Evolutionary conservation across 2,329 filamentous ascomycete genomes (phyloP), one percentile per base, ranked within the genome.

Genomic region (Penicillium sclerotigenum): DNA sequence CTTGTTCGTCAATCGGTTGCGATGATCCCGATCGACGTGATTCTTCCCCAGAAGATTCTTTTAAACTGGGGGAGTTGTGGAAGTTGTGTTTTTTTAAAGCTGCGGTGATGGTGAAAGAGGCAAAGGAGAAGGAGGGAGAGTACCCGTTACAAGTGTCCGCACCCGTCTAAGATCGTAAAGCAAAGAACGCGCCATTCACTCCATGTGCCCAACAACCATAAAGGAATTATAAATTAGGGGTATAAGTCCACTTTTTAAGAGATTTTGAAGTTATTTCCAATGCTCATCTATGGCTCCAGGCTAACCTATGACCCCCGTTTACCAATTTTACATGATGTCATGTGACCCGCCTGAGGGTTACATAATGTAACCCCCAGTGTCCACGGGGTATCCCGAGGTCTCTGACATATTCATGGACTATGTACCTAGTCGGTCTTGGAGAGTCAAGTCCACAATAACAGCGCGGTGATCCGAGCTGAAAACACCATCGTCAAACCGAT

Each of bases 391-490:
- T 18, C 10, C n/a, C 33, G 31, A 33, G 14, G 33, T 34, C 33
- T 43, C n/a, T 29, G 26, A 24, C n/a, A 18, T 29, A 20, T 43
- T 26, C 22, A 36, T 36, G 14, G 13, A 18, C 14, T 13, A 42
- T n/a, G 1, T n/a, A 45, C 11, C 41, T 29, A 28, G 18, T 26
- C 11, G 13, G 11, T 9, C 18, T 38, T 36, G 10, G 5, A 52
- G 26, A 13, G 26, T 33, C 28, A 56, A 41, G 10, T 56, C 53
- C 47, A 56, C 79, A 43, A 85, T 77, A 5, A 85, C 83, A 43
- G 79, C 80, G 43, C 81, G 73, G 66, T 85, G 83, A 64, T 85
- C 83, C 56, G 80, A 84, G 53, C 72, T 75, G 61, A 75, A 81
- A 3, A 84, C 71, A 1, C 76, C 78, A 61, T 83, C 79, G 42